phyloP scores from a whole-genome alignment of 306 rosid species.

The Vicia villosa region DNA sequence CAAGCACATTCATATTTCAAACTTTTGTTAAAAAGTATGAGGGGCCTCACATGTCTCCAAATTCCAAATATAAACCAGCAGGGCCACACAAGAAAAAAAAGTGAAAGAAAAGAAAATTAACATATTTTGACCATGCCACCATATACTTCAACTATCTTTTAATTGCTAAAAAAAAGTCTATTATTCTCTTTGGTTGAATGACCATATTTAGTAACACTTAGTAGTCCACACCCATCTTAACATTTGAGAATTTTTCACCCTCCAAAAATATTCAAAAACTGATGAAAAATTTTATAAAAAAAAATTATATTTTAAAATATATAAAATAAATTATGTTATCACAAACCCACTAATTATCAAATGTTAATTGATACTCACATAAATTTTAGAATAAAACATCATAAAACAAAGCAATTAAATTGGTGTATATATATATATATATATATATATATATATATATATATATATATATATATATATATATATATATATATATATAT shows the following conservation, averaged over 20 bases:
- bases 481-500: too few species aligned
- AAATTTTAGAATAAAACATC: background rate
- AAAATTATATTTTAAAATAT: too few species aligned
- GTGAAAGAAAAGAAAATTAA: conserved; percentile 10
- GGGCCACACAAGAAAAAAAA: conserved; percentile 38
- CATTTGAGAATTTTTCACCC: background rate
- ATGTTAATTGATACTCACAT: background rate
- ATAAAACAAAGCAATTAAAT: background rate
- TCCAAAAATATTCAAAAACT: too few species aligned
- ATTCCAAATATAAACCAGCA: conserved; percentile 22
- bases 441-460: too few species aligned
- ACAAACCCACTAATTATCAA: conserved; percentile 11
- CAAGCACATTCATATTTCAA: conserved; percentile 8
- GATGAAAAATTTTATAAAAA: too few species aligned
- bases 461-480: too few species aligned
- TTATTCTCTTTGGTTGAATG: background rate
- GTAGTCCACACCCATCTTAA: conserved; percentile 8
- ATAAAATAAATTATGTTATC: background rate
- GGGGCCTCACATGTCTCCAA: conserved; percentile 26
- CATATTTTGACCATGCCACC: conserved; percentile 62
- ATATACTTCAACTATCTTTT: background rate
- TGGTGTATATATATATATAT: too few species aligned
- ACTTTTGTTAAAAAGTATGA: conserved; percentile 21
- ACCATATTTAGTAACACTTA: conserved; percentile 30
- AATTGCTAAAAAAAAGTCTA: conserved; percentile 1